A percentile compares a stretch with the other conserved stretches of the same genome.
Evolutionary conservation across 2,329 filamentous ascomycete species (phyloP).

Genomic region (Rhinocladiella similis): DNA sequence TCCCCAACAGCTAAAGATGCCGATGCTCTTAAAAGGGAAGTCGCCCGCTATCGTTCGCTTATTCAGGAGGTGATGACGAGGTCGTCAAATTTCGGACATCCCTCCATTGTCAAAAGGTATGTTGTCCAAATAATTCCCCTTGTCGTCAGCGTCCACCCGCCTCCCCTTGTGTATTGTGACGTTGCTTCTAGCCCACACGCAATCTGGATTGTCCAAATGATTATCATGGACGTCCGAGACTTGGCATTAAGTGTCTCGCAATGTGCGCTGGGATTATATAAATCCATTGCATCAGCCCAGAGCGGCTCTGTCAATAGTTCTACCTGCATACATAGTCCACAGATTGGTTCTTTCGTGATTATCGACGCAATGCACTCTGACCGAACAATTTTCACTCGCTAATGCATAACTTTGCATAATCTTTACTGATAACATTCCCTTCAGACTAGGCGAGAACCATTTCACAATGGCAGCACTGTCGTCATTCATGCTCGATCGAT

Average conservation of each 20-base stretch:
- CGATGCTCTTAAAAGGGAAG: slow-evolving; percentile 56
- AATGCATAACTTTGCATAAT: slow-evolving; percentile 6
- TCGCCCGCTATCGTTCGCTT: slow-evolving; percentile 58
- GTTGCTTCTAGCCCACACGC: neutral
- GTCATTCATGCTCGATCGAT: slow-evolving; percentile 50
- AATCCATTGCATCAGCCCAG: neutral
- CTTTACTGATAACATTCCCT: slow-evolving; percentile 33
- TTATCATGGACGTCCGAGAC: neutral
- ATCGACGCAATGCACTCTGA: neutral
- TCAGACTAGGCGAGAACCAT: slow-evolving; percentile 51
- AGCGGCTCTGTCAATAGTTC: slow-evolving; percentile 17
- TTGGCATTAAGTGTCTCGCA: neutral
- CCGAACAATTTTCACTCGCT: neutral
- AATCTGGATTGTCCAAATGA: neutral
- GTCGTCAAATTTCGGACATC: slow-evolving; percentile 46
- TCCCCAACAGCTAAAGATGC: slow-evolving; percentile 46
- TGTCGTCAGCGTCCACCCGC: neutral
- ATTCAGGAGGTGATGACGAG: slow-evolving; percentile 53
- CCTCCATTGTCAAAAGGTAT: slow-evolving; percentile 52
- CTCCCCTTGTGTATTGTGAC: neutral
- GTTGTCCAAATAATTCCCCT: slow-evolving; percentile 31
- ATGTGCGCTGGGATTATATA: slow-evolving; percentile 1
- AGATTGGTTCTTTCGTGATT: slow-evolving; percentile 13
- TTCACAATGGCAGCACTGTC: slow-evolving; percentile 48
- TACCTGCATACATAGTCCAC: slow-evolving; percentile 23